phyloP scores from a whole-genome alignment of 1,139 yeast species.

The Chernovozyma aurita region DNA sequence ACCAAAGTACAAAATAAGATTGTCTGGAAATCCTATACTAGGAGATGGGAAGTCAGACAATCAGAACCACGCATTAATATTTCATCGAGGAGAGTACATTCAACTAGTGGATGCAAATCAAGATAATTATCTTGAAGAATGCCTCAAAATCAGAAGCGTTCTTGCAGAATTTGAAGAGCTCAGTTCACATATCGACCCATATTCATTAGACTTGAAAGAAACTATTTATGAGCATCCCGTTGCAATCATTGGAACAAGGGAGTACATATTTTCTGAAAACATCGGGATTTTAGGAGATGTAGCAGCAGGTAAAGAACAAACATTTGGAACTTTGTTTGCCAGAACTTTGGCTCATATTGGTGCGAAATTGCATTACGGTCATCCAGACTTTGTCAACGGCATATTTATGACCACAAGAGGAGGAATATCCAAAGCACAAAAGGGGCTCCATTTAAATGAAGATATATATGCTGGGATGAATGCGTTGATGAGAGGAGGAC shows the following conservation, averaged over 20 bases:
- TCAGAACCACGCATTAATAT: constrained; percentile 48
- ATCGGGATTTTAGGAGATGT: constrained; percentile 52
- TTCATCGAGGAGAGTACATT: constrained; percentile 50
- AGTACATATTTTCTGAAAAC: constrained; percentile 52
- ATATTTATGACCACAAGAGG: constrained; percentile 53
- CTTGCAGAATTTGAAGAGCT: constrained; percentile 49
- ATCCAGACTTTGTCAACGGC: constrained; percentile 49
- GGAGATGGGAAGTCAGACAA: constrained; percentile 59
- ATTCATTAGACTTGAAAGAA: constrained; percentile 20
- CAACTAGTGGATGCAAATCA: constrained; percentile 56
- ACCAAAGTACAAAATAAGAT: constrained; percentile 41
- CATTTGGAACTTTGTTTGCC: constrained; percentile 53
- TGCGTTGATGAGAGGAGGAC: constrained; percentile 47
- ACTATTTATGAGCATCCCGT: constrained; percentile 35
- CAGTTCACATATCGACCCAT: constrained; percentile 24
- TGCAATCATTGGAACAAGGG: constrained; percentile 53
- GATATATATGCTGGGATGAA: constrained; percentile 58
- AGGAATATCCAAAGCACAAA: constrained; percentile 53
- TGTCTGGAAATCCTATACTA: constrained; percentile 51
- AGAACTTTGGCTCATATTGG: constrained; percentile 53
- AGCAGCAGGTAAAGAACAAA: constrained; percentile 57
- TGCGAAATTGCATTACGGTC: constrained; percentile 54
- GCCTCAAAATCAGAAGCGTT: constrained; percentile 48
- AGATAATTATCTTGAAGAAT: constrained; percentile 53
- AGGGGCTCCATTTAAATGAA: constrained; percentile 51